Evolutionary conservation across 495 filamentous ascomycete species (phyloP).

Genomic region (Friedmanniomyces simplex): DNA sequence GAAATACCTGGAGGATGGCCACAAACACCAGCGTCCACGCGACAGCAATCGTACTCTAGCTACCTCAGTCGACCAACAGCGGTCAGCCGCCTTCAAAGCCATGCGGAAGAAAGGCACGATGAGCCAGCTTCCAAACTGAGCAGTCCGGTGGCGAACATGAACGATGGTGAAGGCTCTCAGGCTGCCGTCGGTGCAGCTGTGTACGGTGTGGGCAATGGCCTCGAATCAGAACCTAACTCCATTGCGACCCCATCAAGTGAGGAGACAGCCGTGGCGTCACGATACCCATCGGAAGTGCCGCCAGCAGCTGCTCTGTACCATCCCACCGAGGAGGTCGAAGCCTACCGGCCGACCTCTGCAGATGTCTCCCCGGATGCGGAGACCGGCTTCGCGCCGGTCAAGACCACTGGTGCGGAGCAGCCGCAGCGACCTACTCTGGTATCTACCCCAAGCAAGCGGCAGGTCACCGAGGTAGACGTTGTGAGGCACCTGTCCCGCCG

Average conservation of each 20-base stretch:
- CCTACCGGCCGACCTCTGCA: neutral
- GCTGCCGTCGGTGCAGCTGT: neutral
- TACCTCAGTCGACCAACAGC: neutral
- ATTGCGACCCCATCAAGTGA: neutral
- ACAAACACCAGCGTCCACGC: neutral
- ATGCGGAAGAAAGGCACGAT: neutral
- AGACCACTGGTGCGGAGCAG: neutral
- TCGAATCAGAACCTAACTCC: neutral
- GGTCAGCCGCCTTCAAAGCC: neutral
- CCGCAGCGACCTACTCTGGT: neutral
- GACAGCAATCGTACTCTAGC: conserved; percentile 8
- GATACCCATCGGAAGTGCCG: neutral
- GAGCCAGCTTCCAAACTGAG: too few relatives aligned
- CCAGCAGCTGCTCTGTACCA: neutral
- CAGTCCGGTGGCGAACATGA: neutral
- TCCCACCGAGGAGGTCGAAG: conserved; percentile 8
- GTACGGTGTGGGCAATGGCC: neutral
- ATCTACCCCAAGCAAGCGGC: conserved; percentile 2
- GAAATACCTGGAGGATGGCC: conserved; percentile 10
- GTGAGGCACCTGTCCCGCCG: conserved; percentile 42
- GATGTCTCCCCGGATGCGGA: neutral
- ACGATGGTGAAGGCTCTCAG: neutral
- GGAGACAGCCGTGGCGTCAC: neutral
- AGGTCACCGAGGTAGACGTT: conserved; percentile 41
- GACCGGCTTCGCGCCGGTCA: neutral